Conservation (phyloP, 2,329 filamentous ascomycete genomes). For the Trichoderma breve region DNA sequence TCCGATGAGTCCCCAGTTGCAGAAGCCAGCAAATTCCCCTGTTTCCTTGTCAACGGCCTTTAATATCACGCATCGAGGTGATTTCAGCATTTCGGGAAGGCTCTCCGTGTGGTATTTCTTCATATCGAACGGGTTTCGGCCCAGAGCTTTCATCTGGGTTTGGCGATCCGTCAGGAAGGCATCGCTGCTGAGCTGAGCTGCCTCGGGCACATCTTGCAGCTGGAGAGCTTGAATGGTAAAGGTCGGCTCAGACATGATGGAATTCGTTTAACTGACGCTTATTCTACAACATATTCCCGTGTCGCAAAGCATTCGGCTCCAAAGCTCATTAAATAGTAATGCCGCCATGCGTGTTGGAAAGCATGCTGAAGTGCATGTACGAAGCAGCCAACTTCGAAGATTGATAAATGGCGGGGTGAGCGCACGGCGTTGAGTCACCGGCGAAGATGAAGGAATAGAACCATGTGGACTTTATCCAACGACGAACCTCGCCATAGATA, state of each 20-base stretch:
- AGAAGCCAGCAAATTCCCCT: constrained; percentile 31
- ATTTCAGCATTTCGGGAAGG: constrained; percentile 27
- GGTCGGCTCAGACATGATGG: constrained; percentile 23
- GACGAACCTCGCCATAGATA: not conserved
- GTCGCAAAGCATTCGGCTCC: not conserved
- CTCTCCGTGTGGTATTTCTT: constrained; percentile 27
- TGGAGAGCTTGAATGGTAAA: constrained; percentile 27
- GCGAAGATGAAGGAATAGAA: not conserved
- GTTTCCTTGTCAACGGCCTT: constrained; percentile 34
- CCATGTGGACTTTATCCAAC: not conserved
- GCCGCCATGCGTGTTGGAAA: not conserved
- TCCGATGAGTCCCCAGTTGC: constrained; percentile 34
- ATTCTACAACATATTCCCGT: not conserved
- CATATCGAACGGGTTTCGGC: constrained; percentile 31
- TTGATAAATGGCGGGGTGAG: not conserved
- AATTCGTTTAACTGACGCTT: not conserved
- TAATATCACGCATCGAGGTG: constrained; percentile 29
- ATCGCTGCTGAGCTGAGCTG: constrained; percentile 30
- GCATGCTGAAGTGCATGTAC: not conserved
- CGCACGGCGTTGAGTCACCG: constrained; percentile 17
- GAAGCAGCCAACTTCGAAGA: not conserved
- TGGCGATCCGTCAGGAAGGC: constrained; percentile 36
- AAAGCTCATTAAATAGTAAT: not conserved
- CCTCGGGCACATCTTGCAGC: constrained; percentile 30
- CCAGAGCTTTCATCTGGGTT: constrained; percentile 37